phyloP scores from a whole-genome alignment of 2,329 filamentous ascomycete genomes.

The Aspergillus jensenii region DNA sequence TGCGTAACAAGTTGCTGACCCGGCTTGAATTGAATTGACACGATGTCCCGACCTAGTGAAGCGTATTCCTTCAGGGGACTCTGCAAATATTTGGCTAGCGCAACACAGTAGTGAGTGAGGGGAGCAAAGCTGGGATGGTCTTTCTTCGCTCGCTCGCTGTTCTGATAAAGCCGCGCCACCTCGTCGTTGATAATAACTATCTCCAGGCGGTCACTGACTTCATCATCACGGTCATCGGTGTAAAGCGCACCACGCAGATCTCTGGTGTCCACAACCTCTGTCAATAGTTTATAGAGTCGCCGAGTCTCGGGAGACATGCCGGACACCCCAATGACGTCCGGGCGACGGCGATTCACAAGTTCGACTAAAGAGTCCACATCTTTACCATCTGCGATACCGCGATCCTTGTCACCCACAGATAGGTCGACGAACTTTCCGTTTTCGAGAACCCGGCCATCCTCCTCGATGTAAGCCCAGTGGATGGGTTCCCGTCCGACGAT shows the following conservation, averaged over 20 bases:
- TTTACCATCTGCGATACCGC: conserved; percentile 64
- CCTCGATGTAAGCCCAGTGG: conserved; percentile 89
- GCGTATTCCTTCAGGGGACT: conserved; percentile 97
- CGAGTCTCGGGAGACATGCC: conserved; percentile 87
- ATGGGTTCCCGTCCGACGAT: conserved; percentile 73
- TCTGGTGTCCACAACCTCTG: conserved; percentile 74
- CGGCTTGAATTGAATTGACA: conserved; percentile 82
- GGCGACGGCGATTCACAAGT: conserved; percentile 73
- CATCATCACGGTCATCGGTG: conserved; percentile 76
- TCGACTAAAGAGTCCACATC: conserved; percentile 72
- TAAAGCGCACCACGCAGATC: conserved; percentile 78
- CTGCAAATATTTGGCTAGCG: conserved; percentile 86
- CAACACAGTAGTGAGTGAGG: conserved; percentile 85
- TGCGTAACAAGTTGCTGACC: conserved; percentile 85
- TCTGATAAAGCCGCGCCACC: conserved; percentile 93
- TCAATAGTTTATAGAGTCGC: conserved; percentile 77
- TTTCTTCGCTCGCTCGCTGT: conserved; percentile 72
- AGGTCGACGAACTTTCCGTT: conserved; percentile 85
- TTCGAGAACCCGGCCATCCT: conserved; percentile 85
- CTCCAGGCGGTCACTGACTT: conserved; percentile 76
- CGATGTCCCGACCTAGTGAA: conserved; percentile 81
- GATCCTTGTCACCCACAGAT: conserved; percentile 63
- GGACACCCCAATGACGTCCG: conserved; percentile 86
- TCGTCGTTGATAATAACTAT: conserved; percentile 94
- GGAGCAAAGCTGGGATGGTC: conserved; percentile 81